Conservation (phyloP, 805 yeast genomes). For the Peterozyma toletana region DNA sequence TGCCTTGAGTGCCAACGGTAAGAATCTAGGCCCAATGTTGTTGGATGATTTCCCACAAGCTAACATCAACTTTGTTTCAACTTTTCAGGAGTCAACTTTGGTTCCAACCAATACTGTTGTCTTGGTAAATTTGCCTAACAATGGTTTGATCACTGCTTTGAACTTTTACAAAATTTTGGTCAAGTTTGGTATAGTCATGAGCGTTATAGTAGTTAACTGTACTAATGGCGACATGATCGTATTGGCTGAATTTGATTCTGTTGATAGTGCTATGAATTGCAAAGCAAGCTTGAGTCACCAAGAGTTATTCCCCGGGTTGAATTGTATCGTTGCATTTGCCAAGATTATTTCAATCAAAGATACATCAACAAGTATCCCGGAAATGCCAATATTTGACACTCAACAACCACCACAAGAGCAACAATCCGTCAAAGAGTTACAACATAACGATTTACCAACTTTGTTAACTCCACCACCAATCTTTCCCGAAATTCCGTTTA, state of each 20-base stretch:
- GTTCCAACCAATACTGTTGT: slow-evolving; percentile 75
- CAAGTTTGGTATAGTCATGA: slow-evolving; percentile 53
- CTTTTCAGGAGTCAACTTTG: slow-evolving; percentile 60
- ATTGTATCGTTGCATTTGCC: slow-evolving; percentile 80
- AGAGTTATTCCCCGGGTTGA: slow-evolving; percentile 73
- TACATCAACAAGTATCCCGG: slow-evolving; percentile 15
- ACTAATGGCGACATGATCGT: slow-evolving; percentile 31
- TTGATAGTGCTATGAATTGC: slow-evolving; percentile 76
- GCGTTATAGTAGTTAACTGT: slow-evolving; percentile 51
- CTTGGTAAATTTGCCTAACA: slow-evolving; percentile 69
- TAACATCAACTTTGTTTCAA: slow-evolving; percentile 56
- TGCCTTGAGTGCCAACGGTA: slow-evolving; percentile 11
- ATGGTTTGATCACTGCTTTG: slow-evolving; percentile 36
- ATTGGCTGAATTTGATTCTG: slow-evolving; percentile 62
- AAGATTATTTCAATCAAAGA: slow-evolving; percentile 41
- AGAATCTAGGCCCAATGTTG: slow-evolving; percentile 21
- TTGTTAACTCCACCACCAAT: slow-evolving; percentile 10
- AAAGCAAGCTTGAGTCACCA: slow-evolving; percentile 73
- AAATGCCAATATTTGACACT: slow-evolving; percentile 3
- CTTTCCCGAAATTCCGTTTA: slow-evolving; percentile 10
- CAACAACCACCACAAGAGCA: slow-evolving; percentile 8
- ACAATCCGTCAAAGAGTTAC: slow-evolving; percentile 23
- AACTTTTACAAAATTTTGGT: slow-evolving; percentile 46
- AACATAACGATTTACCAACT: slow-evolving; percentile 8
- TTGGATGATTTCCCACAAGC: slow-evolving; percentile 57